phyloP scores from a whole-genome alignment of 2,329 filamentous ascomycete species.

The Trichoderma asperellum region DNA sequence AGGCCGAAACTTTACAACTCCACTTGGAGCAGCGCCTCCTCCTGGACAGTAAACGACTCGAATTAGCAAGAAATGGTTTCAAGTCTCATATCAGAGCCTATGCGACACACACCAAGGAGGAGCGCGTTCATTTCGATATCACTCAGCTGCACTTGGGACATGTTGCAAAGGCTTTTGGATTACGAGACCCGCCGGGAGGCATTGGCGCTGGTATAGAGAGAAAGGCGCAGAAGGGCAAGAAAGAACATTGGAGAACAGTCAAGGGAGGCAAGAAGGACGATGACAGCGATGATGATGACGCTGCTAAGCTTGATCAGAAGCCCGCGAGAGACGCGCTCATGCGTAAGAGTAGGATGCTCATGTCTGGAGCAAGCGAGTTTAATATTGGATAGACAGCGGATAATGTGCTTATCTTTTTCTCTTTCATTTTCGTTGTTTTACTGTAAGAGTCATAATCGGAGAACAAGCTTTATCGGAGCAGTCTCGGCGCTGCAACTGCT shows the following conservation, averaged over 20 bases:
- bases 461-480: not conserved
- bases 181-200: slow-evolving; percentile 84
- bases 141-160: slow-evolving; percentile 89
- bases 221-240: slow-evolving; percentile 46
- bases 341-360: slow-evolving; percentile 67
- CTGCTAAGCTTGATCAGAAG: slow-evolving; percentile 40
- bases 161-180: slow-evolving; percentile 87
- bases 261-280: slow-evolving; percentile 6
- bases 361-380: slow-evolving; percentile 67
- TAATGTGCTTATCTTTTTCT: not conserved
- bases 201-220: slow-evolving; percentile 66
- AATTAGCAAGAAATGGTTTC: slow-evolving; percentile 82
- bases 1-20: slow-evolving; percentile 61
- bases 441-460: not conserved
- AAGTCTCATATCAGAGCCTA: slow-evolving; percentile 94
- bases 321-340: slow-evolving; percentile 52
- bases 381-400: slow-evolving; percentile 65
- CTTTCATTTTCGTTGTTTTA: not conserved
- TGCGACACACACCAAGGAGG: slow-evolving; percentile 85
- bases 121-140: slow-evolving; percentile 88
- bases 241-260: slow-evolving; percentile 30
- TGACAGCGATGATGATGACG: slow-evolving; percentile 44
- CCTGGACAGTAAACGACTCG: slow-evolving; percentile 68
- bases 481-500: not conserved
- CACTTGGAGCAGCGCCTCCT: slow-evolving; percentile 64